Conservation (phyloP, 176 grass and related monocot species). For the sorghum (Sorghum bicolor) region Sorghum_bicolor_NCBIv3 NC_012879.2:4709501-4710000, state of each 20-base stretch:
- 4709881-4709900: conserved; percentile 33
- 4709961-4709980: conserved; percentile 41
- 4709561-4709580: background rate
- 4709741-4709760: background rate
- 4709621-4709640: background rate
- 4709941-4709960: conserved; percentile 29
- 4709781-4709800: conserved; percentile 12
- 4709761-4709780: conserved; percentile 8
- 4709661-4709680: background rate
- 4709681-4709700: background rate
- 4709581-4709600: background rate
- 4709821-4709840: conserved; percentile 35
- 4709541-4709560: background rate
- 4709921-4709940: conserved; percentile 25
- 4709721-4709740: background rate
- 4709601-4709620: background rate
- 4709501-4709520: background rate
- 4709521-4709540: background rate
- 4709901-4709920: conserved; percentile 23
- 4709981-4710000: conserved; percentile 34
- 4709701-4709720: background rate
- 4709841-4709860: conserved; percentile 2
- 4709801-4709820: conserved; percentile 30
- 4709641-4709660: background rate
- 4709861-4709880: background rate